Evolutionary conservation across 768 basidiomycete genomes (phyloP), one percentile per base, ranked within the genome.

Genomic region (Hebeloma cylindrosporum): DNA sequence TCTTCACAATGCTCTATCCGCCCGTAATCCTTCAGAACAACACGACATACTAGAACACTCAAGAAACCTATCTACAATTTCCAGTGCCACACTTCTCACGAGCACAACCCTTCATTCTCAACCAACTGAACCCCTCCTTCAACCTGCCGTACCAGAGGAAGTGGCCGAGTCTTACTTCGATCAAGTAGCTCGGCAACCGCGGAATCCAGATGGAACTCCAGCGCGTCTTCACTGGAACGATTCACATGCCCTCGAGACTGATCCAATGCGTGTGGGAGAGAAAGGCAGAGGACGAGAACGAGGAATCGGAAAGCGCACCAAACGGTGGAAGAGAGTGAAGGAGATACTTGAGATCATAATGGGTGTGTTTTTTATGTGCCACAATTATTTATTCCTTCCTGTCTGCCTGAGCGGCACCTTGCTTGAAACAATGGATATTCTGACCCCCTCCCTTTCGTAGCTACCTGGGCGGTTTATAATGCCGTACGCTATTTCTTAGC

Each of bases 401-500:
- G 21, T 26, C 22, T 20, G 26, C 14, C n/a, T 23, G 5, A 10
- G 39, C 28, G 27, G 20, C 37, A 42, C 30, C 25, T 35, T 18
- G 21, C 40, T 14, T 17, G 13, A 18, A 28, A 33, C n/a, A 22
- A 46, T 29, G 17, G 30, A 44, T n/a, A 37, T 32, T n/a, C 47
- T 45, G 23, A 27, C 14, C 16, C 44, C 8, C 25, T 37, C 40
- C 14, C n/a, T 8, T 33, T 13, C 20, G 10, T 43, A 85, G 83
- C 67, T 48, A 60, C 59, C 21, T 89, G 85, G 82, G 74, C 78
- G 20, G 58, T 69, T 6, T 88, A 85, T 60, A 82, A 74, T 48
- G 70, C 76, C 5, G 60, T 80, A 40, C 81, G 85, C 32, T 90
- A 88, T 59, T 82, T 75, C 54, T 54, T 87, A 8, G 80, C 83